phyloP scores from a whole-genome alignment of 2,329 filamentous ascomycete species.

The Calonectria leucothoes region DNA sequence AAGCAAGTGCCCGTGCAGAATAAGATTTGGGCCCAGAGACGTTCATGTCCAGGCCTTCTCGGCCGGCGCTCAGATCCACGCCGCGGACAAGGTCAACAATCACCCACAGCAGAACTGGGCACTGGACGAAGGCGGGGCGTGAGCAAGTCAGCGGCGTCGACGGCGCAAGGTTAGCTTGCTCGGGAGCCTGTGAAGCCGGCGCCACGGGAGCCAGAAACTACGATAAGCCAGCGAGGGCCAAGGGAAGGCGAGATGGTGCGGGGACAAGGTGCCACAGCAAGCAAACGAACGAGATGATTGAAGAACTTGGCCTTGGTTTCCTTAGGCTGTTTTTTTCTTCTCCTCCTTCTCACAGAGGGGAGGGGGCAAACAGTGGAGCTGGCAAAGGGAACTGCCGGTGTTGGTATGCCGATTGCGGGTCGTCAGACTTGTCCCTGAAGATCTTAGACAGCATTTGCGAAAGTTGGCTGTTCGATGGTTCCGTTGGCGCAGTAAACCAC shows the following conservation, averaged over 20 bases:
- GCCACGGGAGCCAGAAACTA: constrained; percentile 39
- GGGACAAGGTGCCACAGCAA: constrained; percentile 5
- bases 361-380: constrained; percentile 18
- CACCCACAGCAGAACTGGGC: constrained; percentile 17
- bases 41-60: constrained; percentile 33
- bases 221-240: constrained; percentile 23
- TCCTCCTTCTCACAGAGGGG: neutral
- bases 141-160: constrained; percentile 27
- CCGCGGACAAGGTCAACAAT: constrained; percentile 27
- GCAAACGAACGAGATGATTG: constrained; percentile 32
- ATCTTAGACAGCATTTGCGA: constrained; percentile 30
- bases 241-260: constrained; percentile 7
- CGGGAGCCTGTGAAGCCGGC: constrained; percentile 40
- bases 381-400: constrained; percentile 26
- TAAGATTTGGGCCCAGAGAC: constrained; percentile 26
- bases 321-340: neutral
- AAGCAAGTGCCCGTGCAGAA: constrained; percentile 17
- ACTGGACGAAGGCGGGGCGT: constrained; percentile 27
- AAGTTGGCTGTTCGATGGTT: constrained; percentile 23
- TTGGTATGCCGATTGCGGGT: constrained; percentile 38
- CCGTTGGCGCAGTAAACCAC: constrained; percentile 34
- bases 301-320: neutral
- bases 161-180: constrained; percentile 36
- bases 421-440: constrained; percentile 37
- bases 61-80: constrained; percentile 37